Percentiles rank a stretch among this genome's conserved stretches.
phyloP scores from a whole-genome alignment of 75 land plant genomes.

The Cunninghamia lanceolata region DNA sequence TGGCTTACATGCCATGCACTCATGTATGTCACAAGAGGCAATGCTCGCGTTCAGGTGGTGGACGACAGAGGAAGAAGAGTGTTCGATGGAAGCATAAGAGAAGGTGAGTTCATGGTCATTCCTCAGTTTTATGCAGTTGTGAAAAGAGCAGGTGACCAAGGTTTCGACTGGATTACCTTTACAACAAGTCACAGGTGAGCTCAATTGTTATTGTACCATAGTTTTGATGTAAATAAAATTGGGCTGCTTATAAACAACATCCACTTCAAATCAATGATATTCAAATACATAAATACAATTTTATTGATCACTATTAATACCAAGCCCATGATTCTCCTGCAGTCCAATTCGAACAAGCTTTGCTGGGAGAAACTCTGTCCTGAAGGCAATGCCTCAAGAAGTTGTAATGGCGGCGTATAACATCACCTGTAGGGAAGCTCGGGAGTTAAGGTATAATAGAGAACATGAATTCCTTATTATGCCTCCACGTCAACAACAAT shows the following conservation, averaged over 20 bases:
- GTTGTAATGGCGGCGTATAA: background rate
- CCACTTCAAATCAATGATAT: too few relatives aligned
- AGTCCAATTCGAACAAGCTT: background rate
- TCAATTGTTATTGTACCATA: background rate
- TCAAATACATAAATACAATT: too few relatives aligned
- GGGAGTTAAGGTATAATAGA: background rate
- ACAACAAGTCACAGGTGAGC: background rate
- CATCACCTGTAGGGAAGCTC: background rate
- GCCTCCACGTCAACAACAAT: background rate
- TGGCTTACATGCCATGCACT: constrained; percentile 25
- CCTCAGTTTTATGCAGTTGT: constrained; percentile 35
- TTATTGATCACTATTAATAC: background rate
- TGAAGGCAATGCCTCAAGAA: background rate
- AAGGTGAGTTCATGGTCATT: constrained; percentile 28
- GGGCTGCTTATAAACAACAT: too few relatives aligned
- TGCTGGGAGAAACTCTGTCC: background rate
- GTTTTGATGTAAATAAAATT: background rate
- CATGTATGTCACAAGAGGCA: constrained; percentile 23
- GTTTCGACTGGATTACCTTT: constrained; percentile 3
- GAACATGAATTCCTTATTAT: background rate
- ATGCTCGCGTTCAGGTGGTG: constrained; percentile 28
- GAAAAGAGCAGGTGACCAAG: constrained; percentile 17
- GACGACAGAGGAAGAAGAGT: constrained; percentile 19
- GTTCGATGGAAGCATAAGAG: constrained; percentile 21
- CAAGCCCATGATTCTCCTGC: background rate